Evolutionary conservation across 306 rosid species (phyloP), one percentile per base, ranked within the genome.

Genomic region (Acmispon strigosus): DNA sequence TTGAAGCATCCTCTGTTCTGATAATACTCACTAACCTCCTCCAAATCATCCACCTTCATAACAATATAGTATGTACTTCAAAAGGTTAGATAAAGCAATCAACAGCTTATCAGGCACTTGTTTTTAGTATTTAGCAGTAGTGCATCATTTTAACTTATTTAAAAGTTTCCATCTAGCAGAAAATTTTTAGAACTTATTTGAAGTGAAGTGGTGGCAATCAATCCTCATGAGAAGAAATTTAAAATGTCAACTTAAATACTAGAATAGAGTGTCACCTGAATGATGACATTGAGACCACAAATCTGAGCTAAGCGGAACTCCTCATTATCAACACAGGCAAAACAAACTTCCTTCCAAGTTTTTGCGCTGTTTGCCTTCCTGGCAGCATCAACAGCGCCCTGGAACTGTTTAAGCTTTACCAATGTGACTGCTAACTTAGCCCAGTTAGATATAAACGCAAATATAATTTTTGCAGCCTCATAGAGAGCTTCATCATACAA

Each of bases 311-410:
- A 77, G 75, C 98, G 96, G 87, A 86, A 92, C 74, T 89, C 98
- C 82, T 90, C 98, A 76, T 91, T 92, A 90, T 92, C 98, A 82
- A 92, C 98, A 84, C 98, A 92, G 45, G 98, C 89, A 69, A 92
- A 89, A 78, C 96, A 90, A 66, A 92, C 98, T 84, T 92, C 96
- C 84, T 92, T 92, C 98, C 98, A 92, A 72, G 98, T 89, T 85
- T 89, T 89, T 16, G 96, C 80, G 76, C 96, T 92, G 81, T 92
- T 92, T 71, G 98, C 98, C 86, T 92, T 92, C 78, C 96, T 76
- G 62, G 98, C 98, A 29, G 96, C 98, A 85, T 92, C 98, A 80
- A 92, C 98, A 61, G 96, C 98, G 47, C 98, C 96, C 76, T 92
- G 98, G 83, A 90, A 92, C 76, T 90, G 96, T 61, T 88, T 71